phyloP scores from a whole-genome alignment of 148 eudicot species.

The Silene uniflora region DNA sequence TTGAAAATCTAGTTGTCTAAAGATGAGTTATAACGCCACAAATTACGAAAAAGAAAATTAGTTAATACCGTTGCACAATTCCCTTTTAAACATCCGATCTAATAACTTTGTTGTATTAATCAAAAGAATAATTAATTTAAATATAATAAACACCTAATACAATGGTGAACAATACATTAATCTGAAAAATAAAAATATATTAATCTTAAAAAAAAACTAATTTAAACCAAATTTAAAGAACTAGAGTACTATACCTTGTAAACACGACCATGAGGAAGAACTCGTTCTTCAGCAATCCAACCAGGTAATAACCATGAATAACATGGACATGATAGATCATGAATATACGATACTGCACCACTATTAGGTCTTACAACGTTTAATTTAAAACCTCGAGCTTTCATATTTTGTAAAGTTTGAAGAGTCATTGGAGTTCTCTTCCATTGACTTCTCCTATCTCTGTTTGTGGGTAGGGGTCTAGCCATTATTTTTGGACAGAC shows the following conservation, averaged over 20 bases:
- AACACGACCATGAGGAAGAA: constrained; percentile 9
- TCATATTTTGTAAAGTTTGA: not conserved
- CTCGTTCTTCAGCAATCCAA: constrained; percentile 1
- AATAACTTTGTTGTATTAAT: too few relatives aligned
- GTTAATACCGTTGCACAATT: too few relatives aligned
- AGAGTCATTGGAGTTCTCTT: not conserved
- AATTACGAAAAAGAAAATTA: too few relatives aligned
- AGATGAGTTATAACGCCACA: too few relatives aligned
- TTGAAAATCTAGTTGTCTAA: too few relatives aligned
- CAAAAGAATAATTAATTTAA: too few relatives aligned
- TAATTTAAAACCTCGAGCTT: not conserved
- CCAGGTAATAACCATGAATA: constrained; percentile 8
- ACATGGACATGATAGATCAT: not conserved
- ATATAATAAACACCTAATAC: too few relatives aligned
- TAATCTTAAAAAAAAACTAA: too few relatives aligned
- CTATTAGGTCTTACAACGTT: not conserved
- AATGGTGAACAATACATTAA: not conserved
- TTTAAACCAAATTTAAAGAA: too few relatives aligned
- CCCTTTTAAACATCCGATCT: too few relatives aligned
- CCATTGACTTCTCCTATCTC: not conserved
- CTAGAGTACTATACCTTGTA: constrained; percentile 2
- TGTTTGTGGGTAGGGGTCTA: not conserved
- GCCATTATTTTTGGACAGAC: not conserved
- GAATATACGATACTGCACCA: not conserved
- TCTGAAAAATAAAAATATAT: too few relatives aligned